Base-by-base conservation (phyloP, 805 yeast species). In the Zygotorulaspora florentina region DNA sequence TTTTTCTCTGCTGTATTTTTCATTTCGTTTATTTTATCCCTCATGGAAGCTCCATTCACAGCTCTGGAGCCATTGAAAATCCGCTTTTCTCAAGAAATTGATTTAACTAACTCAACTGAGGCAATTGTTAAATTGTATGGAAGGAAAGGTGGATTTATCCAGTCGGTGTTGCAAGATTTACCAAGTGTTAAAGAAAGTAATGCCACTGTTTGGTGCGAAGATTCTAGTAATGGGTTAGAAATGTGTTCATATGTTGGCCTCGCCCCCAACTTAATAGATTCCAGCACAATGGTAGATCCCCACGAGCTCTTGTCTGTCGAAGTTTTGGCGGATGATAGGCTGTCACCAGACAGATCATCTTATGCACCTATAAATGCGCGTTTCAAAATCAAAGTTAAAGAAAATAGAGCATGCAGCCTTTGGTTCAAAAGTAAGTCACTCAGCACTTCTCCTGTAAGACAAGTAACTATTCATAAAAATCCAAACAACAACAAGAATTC, bases 341-440 rank as follows among this genome's bases (percentile, higher is more conserved):
- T 69, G 3, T 66, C 65, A 23, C 59, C 62, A 6, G 69, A 65
- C 37, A 70, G 74, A 45, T 76, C 83, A 1, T 73, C 70, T 18
- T 85, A 80, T 61, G 81, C 83, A 0, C 86, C 89, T 42, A 69
- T 81, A 47, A 73, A 75, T 15, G 89, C 87, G 1, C 82, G 81
- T 15, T 56, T 88, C 33, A 65, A 65, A 43, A 76, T 88, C 40
- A 68, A 71, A 35, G 86, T 76, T 2, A 73, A 73, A 12, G 78
- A 80, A 27, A 83, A 81, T 62, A 74, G 95, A 56, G 73, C 73
- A 46, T 88, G 96, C 65, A 71, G 70, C 20, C 50, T 88, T 30
- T 66, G 64, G 15, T 87, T 87, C 70, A 77, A 80, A 57, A 66
- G 77, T 1, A 67, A 79, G 0, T 55, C 57, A 8, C 48, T 53